Evolutionary conservation across 768 basidiomycete genomes (phyloP).

Genomic region (Sistotremastrum niveocremeum): DNA sequence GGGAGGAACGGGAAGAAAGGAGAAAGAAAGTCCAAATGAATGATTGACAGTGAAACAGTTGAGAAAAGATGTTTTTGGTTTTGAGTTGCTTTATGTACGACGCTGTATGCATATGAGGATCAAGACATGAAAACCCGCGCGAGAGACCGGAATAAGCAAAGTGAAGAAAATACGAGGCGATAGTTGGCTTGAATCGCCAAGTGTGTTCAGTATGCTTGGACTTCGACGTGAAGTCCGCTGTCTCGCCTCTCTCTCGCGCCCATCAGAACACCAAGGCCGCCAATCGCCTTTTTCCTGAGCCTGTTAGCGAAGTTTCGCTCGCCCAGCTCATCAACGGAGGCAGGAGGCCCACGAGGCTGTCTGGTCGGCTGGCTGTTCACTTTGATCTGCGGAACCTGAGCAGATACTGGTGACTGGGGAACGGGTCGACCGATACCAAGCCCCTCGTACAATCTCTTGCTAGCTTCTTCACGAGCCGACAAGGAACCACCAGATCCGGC

Average conservation of each 20-base stretch:
- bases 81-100: background rate
- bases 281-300: conserved; percentile 74
- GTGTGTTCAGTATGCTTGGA: conserved; percentile 47
- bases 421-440: conserved; percentile 69
- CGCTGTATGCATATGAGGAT: conserved; percentile 13
- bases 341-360: conserved; percentile 82
- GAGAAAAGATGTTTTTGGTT: conserved; percentile 1
- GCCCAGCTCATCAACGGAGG: conserved; percentile 73
- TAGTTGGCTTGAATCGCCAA: conserved; percentile 6
- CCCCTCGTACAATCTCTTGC: conserved; percentile 81
- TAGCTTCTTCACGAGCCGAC: conserved; percentile 75
- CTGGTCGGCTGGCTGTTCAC: conserved; percentile 51
- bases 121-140: conserved; percentile 9
- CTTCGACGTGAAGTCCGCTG: conserved; percentile 17
- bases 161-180: conserved; percentile 4
- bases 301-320: conserved; percentile 83
- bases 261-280: conserved; percentile 66
- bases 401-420: conserved; percentile 24
- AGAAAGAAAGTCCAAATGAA: conserved; percentile 1
- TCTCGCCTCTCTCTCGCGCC: conserved; percentile 72
- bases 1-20: conserved; percentile 2
- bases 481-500: conserved; percentile 44
- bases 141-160: conserved; percentile 9
- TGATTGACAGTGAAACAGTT: conserved; percentile 11
- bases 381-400: conserved; percentile 26